Conservation (phyloP, 371 early-diverging fungal species). For the Fennellomyces sp. region DNA sequence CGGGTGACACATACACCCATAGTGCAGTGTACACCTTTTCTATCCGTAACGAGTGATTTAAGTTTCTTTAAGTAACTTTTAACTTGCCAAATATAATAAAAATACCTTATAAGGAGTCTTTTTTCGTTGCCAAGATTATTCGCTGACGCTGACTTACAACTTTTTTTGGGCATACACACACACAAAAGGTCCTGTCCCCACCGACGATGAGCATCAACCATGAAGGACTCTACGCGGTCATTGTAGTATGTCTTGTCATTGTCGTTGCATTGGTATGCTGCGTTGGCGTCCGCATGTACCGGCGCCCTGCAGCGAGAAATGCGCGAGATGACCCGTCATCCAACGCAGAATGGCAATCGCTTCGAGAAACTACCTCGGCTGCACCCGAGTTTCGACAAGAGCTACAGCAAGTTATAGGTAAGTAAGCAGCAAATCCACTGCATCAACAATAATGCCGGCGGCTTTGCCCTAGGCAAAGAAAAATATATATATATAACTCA, state of each 20-base stretch:
- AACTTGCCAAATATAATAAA: neutral
- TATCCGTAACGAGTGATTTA: constrained; percentile 6
- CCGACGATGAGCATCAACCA: constrained; percentile 6
- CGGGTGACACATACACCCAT: constrained; percentile 16
- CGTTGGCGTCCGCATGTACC: constrained; percentile 25
- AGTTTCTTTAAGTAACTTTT: neutral
- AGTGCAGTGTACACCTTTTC: constrained; percentile 14
- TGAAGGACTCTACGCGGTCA: constrained; percentile 30
- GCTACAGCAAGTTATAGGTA: constrained; percentile 17
- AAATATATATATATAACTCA: neutral
- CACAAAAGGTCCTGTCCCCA: no score
- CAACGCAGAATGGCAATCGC: constrained; percentile 26
- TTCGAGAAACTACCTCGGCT: constrained; percentile 1
- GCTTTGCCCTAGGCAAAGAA: neutral
- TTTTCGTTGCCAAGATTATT: no score
- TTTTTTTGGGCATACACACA: no score
- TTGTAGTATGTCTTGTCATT: constrained; percentile 25
- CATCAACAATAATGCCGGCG: neutral
- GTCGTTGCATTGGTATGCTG: constrained; percentile 23
- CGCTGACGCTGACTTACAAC: no score
- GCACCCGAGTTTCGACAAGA: constrained; percentile 15
- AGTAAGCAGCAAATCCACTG: neutral
- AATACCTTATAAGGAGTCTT: no score
- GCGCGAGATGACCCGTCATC: neutral
- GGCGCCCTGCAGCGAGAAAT: constrained; percentile 8